Base-by-base conservation (phyloP, 495 filamentous ascomycete species). In the Penicillium bialowiezense region DNA sequence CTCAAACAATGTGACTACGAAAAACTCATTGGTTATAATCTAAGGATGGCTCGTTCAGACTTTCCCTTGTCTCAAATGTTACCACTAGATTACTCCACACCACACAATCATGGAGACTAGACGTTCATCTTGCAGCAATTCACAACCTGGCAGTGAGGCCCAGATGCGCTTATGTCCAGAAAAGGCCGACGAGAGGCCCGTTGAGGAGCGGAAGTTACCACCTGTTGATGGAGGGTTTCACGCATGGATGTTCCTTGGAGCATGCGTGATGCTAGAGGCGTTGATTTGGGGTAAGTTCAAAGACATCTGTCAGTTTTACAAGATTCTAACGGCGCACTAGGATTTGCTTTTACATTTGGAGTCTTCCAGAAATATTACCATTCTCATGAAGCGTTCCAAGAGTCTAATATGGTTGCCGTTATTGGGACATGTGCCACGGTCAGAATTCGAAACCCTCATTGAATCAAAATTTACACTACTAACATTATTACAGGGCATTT, bases 351-450 rank as follows among this genome's bases (percentile, higher is more conserved):
- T 41, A 36, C 52, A 7, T 59, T 66, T 35, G 55, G 58, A 18
- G 54, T 64, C 8, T 59, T 64, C 26, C 49, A 66, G 5, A 79
- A 63, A n/a, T 63, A 63, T 41, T 63, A 63, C 15, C 48, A 49
- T 1, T 32, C 48, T n/a, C 49, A 48, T 37, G 58, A 55, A 17
- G 14, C 34, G 3, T 50, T 63, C 7, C 28, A 60, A 75, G 39
- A 12, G 50, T 74, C 38, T 72, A 59, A 13, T 74, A 60, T 31
- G 54, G 58, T 63, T 23, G 69, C 60, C 0, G 74, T 80, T 7
- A 71, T 73, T 5, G 83, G 64, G 2, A 74, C 68, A 50, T 84
- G 80, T 50, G 82, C 68, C 8, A 67, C 68, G 14, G 69, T 71
- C 49, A 60, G 40, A 55, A 5, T 17, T 46, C 10, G 35, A 33